Evolutionary conservation across 2,329 filamentous ascomycete species (phyloP).

Genomic region (Pseudofabraea citricarpa): DNA sequence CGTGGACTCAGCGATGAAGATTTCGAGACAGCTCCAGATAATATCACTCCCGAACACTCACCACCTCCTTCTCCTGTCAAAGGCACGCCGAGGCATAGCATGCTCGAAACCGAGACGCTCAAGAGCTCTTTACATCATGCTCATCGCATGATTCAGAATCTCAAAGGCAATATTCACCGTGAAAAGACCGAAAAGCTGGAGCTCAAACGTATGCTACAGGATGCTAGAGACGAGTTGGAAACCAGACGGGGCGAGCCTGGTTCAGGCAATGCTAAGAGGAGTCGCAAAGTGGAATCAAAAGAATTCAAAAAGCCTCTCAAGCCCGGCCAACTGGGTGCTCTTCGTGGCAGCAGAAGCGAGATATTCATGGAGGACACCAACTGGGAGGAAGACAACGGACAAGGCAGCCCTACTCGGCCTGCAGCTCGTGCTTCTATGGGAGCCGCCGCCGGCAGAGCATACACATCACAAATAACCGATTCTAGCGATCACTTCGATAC

Average conservation of each 20-base stretch:
- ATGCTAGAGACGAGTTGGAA: conserved; percentile 87
- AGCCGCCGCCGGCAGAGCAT: conserved; percentile 12
- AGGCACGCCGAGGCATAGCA: conserved; percentile 81
- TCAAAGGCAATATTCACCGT: conserved; percentile 90
- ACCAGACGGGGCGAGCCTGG: conserved; percentile 49
- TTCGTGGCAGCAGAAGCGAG: conserved; percentile 71
- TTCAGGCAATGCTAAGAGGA: conserved; percentile 50
- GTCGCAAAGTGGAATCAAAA: conserved; percentile 56
- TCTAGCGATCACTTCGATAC: conserved; percentile 72
- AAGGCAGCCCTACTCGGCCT: conserved; percentile 48
- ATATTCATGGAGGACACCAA: conserved; percentile 75
- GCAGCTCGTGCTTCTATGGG: conserved; percentile 25
- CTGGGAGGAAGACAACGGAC: conserved; percentile 74
- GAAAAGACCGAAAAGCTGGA: conserved; percentile 99
- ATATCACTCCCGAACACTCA: conserved; percentile 80
- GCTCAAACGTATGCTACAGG: conserved; percentile 89
- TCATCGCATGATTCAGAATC: conserved; percentile 92
- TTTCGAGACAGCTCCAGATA: conserved; percentile 60
- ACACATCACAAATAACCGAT: conserved; percentile 42
- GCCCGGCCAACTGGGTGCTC: conserved; percentile 69
- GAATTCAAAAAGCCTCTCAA: conserved; percentile 75
- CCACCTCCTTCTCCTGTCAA: conserved; percentile 89
- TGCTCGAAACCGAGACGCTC: conserved; percentile 92
- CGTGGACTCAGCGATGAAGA: conserved; percentile 57
- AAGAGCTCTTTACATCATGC: conserved; percentile 93